Conservation (phyloP, 2,329 filamentous ascomycete genomes). For the Annulohypoxylon truncatum region DNA sequence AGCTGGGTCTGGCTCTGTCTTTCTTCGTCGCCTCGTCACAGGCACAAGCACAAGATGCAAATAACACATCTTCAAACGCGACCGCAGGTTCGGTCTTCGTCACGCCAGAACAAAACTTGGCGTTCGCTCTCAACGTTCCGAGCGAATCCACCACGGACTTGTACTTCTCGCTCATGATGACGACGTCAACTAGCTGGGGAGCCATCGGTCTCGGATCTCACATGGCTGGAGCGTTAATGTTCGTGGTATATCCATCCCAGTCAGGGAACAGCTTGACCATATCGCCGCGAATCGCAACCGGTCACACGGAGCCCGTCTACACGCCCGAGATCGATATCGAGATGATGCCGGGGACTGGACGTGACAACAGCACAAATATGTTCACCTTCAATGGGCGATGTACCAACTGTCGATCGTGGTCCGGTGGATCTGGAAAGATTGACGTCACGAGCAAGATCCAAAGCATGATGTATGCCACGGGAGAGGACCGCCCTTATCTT, state of each 20-base stretch:
- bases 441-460: slow-evolving; percentile 61
- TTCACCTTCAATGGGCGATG: slow-evolving; percentile 65
- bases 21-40: slow-evolving; percentile 22
- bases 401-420: slow-evolving; percentile 65
- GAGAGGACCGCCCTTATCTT: slow-evolving; percentile 58
- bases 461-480: slow-evolving; percentile 67
- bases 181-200: slow-evolving; percentile 61
- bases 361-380: slow-evolving; percentile 57
- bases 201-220: slow-evolving; percentile 66
- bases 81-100: slow-evolving; percentile 46
- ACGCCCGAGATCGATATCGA: slow-evolving; percentile 58
- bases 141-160: slow-evolving; percentile 67
- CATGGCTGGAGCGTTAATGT: slow-evolving; percentile 64
- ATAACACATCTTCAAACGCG: slow-evolving; percentile 24
- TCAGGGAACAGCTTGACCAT: slow-evolving; percentile 64
- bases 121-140: slow-evolving; percentile 79
- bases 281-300: slow-evolving; percentile 63
- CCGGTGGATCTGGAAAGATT: slow-evolving; percentile 59
- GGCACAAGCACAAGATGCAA: slow-evolving; percentile 32
- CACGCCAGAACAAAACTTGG: slow-evolving; percentile 53
- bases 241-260: slow-evolving; percentile 64
- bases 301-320: slow-evolving; percentile 64
- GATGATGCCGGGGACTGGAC: slow-evolving; percentile 60
- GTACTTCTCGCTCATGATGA: slow-evolving; percentile 66
- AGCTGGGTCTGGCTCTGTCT: slow-evolving; percentile 40